These are phyloP conservation scores for Maudiozyma saulgeensis DNA, from an alignment of 805 yeast species.

Conservation along the genomic window DNA sequence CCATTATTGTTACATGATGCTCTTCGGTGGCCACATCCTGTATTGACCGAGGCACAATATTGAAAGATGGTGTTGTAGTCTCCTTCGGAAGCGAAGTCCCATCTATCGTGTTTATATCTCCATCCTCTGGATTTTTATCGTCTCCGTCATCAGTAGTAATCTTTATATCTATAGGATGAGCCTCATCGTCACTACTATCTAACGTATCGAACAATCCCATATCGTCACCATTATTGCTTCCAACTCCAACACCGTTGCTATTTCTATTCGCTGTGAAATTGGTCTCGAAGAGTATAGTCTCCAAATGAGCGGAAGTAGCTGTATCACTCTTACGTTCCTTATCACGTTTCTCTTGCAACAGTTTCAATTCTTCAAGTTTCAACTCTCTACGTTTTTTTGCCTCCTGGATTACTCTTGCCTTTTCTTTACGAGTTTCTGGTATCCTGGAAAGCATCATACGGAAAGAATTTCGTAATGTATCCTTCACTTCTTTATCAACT, in stretches of 20 bases:
- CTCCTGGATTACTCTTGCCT: slow-evolving; percentile 18
- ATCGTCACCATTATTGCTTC: slow-evolving; percentile 27
- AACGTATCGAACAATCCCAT: slow-evolving; percentile 22
- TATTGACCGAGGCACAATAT: neutral
- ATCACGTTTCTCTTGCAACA: slow-evolving; percentile 27
- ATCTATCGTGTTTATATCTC: slow-evolving; percentile 2
- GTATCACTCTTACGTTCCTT: slow-evolving; percentile 19
- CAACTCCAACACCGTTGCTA: neutral
- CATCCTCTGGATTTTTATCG: slow-evolving; percentile 7
- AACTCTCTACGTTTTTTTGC: slow-evolving; percentile 28
- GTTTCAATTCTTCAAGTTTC: slow-evolving; percentile 25
- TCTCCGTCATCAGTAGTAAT: neutral
- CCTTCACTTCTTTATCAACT: slow-evolving; percentile 6
- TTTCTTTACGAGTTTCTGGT: slow-evolving; percentile 10
- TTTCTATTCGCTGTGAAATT: slow-evolving; percentile 2
- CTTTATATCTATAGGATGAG: slow-evolving; percentile 1
- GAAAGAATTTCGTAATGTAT: slow-evolving; percentile 12
- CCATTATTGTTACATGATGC: neutral
- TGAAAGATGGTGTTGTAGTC: slow-evolving; percentile 1
- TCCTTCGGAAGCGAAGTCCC: neutral
- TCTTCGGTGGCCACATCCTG: neutral
- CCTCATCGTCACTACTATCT: slow-evolving; percentile 26
- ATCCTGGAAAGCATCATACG: slow-evolving; percentile 9
- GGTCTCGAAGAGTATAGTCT: slow-evolving; percentile 3
- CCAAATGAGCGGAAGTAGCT: neutral